These are phyloP conservation scores for Pleurotus cornucopiae DNA, from an alignment of 768 basidiomycete genomes.

Conservation along the genomic window DNA sequence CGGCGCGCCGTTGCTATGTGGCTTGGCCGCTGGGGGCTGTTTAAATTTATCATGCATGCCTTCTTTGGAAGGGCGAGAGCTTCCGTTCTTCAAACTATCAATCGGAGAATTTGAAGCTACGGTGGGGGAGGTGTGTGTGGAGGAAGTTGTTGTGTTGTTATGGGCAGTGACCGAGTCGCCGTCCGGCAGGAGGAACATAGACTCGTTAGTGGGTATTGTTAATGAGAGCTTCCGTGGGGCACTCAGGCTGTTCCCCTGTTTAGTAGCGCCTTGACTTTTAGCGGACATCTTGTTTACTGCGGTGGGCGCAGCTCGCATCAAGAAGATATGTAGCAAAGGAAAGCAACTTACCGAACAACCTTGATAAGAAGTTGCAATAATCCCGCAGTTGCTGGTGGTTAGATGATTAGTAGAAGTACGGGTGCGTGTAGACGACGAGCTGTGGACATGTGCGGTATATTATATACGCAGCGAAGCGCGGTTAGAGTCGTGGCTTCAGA, in stretches of 20 bases:
- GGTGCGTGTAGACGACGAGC: neutral
- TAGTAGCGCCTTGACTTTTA: neutral
- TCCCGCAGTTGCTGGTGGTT: too few relatives aligned
- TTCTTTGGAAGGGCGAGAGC: neutral
- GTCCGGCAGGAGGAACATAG: neutral
- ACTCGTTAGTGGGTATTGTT: neutral
- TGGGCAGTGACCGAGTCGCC: neutral
- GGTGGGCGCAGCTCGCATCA: neutral
- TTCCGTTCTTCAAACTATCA: neutral
- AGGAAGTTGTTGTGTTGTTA: neutral
- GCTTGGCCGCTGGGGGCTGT: too few relatives aligned
- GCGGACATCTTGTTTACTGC: constrained; percentile 1
- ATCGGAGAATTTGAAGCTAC: neutral
- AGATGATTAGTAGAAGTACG: too few relatives aligned
- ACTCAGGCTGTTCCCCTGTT: neutral
- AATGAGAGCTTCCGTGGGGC: neutral
- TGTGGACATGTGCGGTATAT: neutral
- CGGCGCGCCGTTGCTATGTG: too few relatives aligned
- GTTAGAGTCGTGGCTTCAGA: neutral
- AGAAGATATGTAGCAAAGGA: neutral
- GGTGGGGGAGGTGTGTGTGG: constrained; percentile 1
- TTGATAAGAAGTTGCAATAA: too few relatives aligned
- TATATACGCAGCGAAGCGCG: neutral
- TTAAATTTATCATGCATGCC: too few relatives aligned
- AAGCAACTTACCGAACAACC: too few relatives aligned